A percentile compares a stretch with the other conserved stretches of the same genome.
phyloP scores from a whole-genome alignment of 2,329 filamentous ascomycete genomes.

The Ascochyta viciae-villosae region DNA sequence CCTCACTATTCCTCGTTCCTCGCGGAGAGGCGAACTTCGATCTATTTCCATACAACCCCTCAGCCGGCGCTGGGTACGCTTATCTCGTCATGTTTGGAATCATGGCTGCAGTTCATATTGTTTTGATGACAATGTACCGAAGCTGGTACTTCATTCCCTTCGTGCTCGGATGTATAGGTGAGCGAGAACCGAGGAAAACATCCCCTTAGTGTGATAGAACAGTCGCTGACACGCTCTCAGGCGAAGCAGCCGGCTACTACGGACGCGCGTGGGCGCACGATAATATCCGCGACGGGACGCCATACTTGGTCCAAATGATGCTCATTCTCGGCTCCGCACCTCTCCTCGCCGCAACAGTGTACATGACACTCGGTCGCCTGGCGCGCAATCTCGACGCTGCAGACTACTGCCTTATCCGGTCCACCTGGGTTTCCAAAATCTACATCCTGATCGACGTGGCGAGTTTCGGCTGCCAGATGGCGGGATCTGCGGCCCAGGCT shows the following conservation, averaged over 20 bases:
- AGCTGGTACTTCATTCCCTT: constrained; percentile 61
- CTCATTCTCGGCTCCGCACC: constrained; percentile 56
- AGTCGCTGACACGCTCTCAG: constrained; percentile 1
- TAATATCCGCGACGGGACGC: constrained; percentile 21
- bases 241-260: constrained; percentile 30
- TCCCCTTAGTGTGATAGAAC: background rate
- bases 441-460: constrained; percentile 31
- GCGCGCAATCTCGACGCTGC: constrained; percentile 50
- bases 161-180: constrained; percentile 60
- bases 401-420: constrained; percentile 46
- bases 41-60: constrained; percentile 27
- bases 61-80: constrained; percentile 18
- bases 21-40: constrained; percentile 16
- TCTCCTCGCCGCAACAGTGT: constrained; percentile 59
- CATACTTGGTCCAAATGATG: constrained; percentile 54
- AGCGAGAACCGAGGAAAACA: too few relatives aligned
- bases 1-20: too few relatives aligned
- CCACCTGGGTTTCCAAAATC: constrained; percentile 38
- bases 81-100: constrained; percentile 25
- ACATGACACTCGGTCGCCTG: constrained; percentile 58
- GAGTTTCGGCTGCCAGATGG: constrained; percentile 15
- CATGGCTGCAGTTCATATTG: constrained; percentile 13
- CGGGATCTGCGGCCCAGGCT: too few relatives aligned
- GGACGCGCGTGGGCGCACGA: constrained; percentile 20
- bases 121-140: constrained; percentile 15